A percentile compares a stretch with the other conserved stretches of the same genome.
Evolutionary conservation across 768 basidiomycete species (phyloP).

Genomic region (Amylocystis lapponica): DNA sequence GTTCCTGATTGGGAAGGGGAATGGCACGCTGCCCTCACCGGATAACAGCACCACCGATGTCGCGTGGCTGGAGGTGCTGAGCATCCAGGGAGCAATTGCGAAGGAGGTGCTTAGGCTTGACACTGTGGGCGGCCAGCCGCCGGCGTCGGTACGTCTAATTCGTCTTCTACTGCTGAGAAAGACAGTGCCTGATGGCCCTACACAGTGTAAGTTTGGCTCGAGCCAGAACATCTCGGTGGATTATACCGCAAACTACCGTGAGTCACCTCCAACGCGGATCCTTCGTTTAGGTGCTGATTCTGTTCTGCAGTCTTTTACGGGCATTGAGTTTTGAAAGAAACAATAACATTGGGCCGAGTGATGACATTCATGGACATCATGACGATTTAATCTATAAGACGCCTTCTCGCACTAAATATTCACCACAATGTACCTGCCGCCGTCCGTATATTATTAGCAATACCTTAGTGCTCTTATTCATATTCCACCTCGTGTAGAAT

Average conservation of each 20-base stretch:
- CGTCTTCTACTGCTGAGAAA: neutral
- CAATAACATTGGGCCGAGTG: too few species aligned
- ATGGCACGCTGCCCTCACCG: constrained; percentile 22
- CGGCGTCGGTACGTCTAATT: constrained; percentile 17
- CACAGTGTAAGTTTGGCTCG: constrained; percentile 18
- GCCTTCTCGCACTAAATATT: too few species aligned
- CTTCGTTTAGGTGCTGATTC: neutral
- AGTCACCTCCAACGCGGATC: neutral
- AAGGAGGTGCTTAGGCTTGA: constrained; percentile 23
- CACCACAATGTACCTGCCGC: too few species aligned
- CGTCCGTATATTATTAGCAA: too few species aligned
- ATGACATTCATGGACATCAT: too few species aligned
- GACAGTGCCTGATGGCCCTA: neutral
- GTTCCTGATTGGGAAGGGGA: constrained; percentile 20
- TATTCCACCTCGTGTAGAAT: too few species aligned
- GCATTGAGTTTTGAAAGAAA: too few species aligned
- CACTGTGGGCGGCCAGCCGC: constrained; percentile 29
- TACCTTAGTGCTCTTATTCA: too few species aligned
- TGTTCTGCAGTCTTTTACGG: constrained; percentile 14
- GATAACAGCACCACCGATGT: constrained; percentile 23
- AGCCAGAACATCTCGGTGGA: constrained; percentile 19
- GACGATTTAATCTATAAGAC: too few species aligned
- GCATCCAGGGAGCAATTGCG: constrained; percentile 22
- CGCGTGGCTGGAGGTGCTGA: constrained; percentile 30
- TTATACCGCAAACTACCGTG: constrained; percentile 21